A percentile compares a stretch with the other conserved stretches of the same genome.
phyloP scores from a whole-genome alignment of 345 rosid genomes.

The Hibiscus tridactylites region DNA sequence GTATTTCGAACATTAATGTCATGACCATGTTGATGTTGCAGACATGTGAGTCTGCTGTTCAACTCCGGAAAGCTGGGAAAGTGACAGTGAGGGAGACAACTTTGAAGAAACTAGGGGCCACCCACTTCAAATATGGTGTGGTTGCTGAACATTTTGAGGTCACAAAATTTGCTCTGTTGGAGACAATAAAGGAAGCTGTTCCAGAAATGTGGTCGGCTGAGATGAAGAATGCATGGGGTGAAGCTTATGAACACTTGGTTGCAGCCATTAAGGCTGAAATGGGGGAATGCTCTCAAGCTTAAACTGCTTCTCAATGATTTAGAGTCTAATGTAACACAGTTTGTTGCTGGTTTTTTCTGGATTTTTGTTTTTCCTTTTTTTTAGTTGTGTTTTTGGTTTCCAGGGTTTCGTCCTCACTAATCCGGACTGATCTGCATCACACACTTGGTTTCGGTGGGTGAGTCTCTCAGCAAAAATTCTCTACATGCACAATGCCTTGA shows the following conservation, averaged over 20 bases:
- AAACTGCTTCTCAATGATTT: no score
- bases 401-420: no score
- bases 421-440: no score
- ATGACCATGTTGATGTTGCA: slow-evolving; percentile 1
- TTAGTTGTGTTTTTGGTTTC: no score
- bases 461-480: no score
- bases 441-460: no score
- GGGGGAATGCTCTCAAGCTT: slow-evolving; percentile 31
- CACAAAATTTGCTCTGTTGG: slow-evolving; percentile 57
- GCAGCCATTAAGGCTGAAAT: slow-evolving; percentile 61
- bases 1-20: no score
- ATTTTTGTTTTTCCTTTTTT: no score
- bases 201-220: slow-evolving; percentile 82
- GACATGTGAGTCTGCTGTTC: slow-evolving; percentile 54
- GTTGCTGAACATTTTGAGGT: slow-evolving; percentile 47
- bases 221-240: slow-evolving; percentile 76
- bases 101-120: slow-evolving; percentile 39
- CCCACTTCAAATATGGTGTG: slow-evolving; percentile 40
- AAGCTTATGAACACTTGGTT: slow-evolving; percentile 67
- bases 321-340: no score
- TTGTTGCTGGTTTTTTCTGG: no score
- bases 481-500: no score
- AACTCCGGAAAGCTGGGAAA: slow-evolving; percentile 41
- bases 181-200: slow-evolving; percentile 68
- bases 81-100: slow-evolving; percentile 46